These are phyloP conservation scores for Sicyos edulis DNA, from an alignment of 306 rosid species.

Conservation along the genomic window DNA sequence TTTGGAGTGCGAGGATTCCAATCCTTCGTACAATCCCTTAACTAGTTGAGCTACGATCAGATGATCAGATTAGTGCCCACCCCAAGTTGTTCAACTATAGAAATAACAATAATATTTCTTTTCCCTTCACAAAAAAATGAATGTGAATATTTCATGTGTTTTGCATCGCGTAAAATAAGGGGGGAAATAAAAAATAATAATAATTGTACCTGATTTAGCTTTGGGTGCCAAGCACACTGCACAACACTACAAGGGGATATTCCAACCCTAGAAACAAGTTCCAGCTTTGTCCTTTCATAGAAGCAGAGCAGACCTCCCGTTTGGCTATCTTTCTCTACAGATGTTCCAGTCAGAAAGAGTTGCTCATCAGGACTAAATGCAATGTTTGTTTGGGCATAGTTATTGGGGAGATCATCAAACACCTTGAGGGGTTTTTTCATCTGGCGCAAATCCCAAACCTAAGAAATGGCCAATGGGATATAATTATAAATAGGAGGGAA, in stretches of 20 bases:
- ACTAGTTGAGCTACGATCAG: background rate
- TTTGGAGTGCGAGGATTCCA: no score
- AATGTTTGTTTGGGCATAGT: slow-evolving; percentile 86
- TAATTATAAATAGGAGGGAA: slow-evolving; percentile 20
- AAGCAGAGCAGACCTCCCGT: slow-evolving; percentile 83
- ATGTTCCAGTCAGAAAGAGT: slow-evolving; percentile 86
- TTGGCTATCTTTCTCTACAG: slow-evolving; percentile 73
- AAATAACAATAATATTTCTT: background rate
- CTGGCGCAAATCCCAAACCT: slow-evolving; percentile 97
- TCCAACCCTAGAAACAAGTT: slow-evolving; percentile 85
- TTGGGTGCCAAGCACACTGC: slow-evolving; percentile 91
- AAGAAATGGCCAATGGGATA: slow-evolving; percentile 15
- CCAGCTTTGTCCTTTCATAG: slow-evolving; percentile 65
- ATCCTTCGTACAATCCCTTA: background rate
- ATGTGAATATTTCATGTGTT: background rate
- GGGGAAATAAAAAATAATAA: background rate
- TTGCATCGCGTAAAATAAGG: background rate
- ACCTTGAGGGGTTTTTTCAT: slow-evolving; percentile 61
- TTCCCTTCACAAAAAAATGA: no score
- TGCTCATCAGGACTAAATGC: slow-evolving; percentile 87
- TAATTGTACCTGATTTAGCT: slow-evolving; percentile 71
- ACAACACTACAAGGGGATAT: slow-evolving; percentile 83
- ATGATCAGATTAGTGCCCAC: background rate
- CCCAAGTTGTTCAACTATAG: background rate
- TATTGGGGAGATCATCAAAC: slow-evolving; percentile 73